Percentiles rank a stretch among this genome's conserved stretches.
Conservation (phyloP, 2,329 filamentous ascomycete genomes). For the Sporothrix inflata region DNA sequence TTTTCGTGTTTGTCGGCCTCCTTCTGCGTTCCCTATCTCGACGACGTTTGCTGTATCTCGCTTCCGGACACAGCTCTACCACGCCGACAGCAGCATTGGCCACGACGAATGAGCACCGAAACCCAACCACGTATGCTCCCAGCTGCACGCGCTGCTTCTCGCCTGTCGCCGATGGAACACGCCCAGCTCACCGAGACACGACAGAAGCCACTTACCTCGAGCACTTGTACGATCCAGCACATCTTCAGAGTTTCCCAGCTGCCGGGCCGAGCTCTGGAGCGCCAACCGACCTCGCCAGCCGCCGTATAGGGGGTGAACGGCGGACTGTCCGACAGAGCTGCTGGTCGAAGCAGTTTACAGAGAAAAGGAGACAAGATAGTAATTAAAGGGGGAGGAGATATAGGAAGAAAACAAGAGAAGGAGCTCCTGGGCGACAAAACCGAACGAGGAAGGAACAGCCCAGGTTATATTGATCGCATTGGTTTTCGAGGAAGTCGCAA, state of each 20-base stretch:
- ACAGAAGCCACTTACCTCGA: not conserved
- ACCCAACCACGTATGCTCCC: not conserved
- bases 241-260: not conserved
- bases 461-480: not conserved
- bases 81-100: not conserved
- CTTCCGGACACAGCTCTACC: not conserved
- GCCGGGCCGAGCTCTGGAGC: conserved; percentile 3
- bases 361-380: not conserved
- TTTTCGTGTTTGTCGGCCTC: not conserved
- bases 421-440: not conserved
- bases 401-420: not conserved
- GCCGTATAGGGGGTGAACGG: not conserved
- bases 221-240: not conserved
- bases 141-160: conserved; percentile 8
- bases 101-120: not conserved
- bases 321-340: not conserved
- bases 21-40: not conserved
- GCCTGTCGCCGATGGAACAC: conserved; percentile 5
- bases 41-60: not conserved
- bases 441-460: not conserved
- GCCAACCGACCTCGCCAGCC: not conserved
- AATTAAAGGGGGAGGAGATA: not conserved
- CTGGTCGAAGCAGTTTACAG: not conserved
- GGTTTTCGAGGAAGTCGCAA: not conserved
- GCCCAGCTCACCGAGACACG: not conserved